Base-by-base conservation (phyloP, 345 rosid genomes). In the Eucalyptus melliodora region DNA sequence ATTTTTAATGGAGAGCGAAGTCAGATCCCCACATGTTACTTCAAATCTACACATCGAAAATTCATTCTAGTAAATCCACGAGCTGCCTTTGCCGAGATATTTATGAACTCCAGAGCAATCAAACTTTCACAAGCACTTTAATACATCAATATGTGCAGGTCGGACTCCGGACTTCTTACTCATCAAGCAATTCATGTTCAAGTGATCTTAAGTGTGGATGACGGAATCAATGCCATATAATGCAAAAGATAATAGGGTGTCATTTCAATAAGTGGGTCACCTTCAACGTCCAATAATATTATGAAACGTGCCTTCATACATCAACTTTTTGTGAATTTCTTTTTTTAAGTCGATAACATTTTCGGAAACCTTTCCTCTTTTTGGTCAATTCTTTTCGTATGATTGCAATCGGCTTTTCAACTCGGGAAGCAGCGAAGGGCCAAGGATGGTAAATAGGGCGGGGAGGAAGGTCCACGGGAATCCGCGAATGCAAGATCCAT, bases 321-420 rank as follows among this genome's bases (percentile, higher is more conserved):
- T 51, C 56, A 51, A 51, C 23, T 51, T 51, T 51, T 3, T 0
- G 56, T 7, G 23, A 51, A 51, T 2, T 51, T 51, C 0, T 51
- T 51, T 16, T 50, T 49, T 49, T 45, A 1, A 6, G 55, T 6
- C 0, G 55, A 0, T 51, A 17, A 17, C 55, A 0, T 51, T 51
- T 51, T 51, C 4, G 23, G 55, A 51, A 51, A 51, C 23, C 56
- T 51, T 7, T 0, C 0, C 1, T 51, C 19, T 19, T 53, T 53
- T 8, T 19, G 10, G 10, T 53, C 59, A 4, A 8, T 8, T 19
- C 10, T 19, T 8, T 53, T 53, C 59, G 0, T 56, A 24, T 0
- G 1, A 23, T 56, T 56, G 27, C 3, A 56, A 4, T 56, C 6
- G 13, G 15, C 31, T 14, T n/a, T 67, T 67, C 37, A 40, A 37